Evolutionary conservation across 768 basidiomycete genomes (phyloP), one percentile per base, ranked within the genome.

Genomic region (Lyophyllum atratum): DNA sequence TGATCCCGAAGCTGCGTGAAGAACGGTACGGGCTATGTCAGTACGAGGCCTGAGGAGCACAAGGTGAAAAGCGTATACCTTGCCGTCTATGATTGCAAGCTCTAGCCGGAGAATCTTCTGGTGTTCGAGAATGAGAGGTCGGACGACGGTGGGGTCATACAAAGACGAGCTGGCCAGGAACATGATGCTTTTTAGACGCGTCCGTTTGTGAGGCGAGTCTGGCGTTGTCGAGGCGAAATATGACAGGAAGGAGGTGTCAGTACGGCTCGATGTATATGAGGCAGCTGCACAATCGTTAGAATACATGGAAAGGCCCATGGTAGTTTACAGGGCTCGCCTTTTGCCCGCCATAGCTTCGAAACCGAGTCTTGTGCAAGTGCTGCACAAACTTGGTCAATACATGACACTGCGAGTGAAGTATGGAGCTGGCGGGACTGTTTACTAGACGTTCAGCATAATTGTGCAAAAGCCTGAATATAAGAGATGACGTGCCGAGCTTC

Each of bases 151-250:
- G 1, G 83, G 74, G 65, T 93, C 86, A 64, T 91, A 93, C 4
- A 84, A 70, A 1, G 78, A 75, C 1, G 91, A 93, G 6, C 87
- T 87, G 62, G 95, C 90, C 0, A 98, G 78, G 64, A 94, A 87
- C 1, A 96, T 74, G n/a, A 88, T 74, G 0, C 85, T 77, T 68
- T 90, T 92, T 60, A 96, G 78, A 24, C 93, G 84, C 1, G 76
- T 74, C 19, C 83, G 82, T 69, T 94, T 94, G 55, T 85, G 80
- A 15, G 81, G 80, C 0, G 92, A 90, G 54, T 91, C 84, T 1
- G 92, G 92, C 4, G 92, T 91, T 22, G 89, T 89, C n/a, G 89
- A 85, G 3, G 87, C 79, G 59, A 95, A 88, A 71, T 93, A 93
- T 5, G 85, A 79, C 7, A 92, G 67, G 70, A 88, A 91, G 0